Evolutionary conservation across 1,284 basidiomycete species (phyloP).

Genomic region (Cutaneotrichosporon cavernicola): DNA sequence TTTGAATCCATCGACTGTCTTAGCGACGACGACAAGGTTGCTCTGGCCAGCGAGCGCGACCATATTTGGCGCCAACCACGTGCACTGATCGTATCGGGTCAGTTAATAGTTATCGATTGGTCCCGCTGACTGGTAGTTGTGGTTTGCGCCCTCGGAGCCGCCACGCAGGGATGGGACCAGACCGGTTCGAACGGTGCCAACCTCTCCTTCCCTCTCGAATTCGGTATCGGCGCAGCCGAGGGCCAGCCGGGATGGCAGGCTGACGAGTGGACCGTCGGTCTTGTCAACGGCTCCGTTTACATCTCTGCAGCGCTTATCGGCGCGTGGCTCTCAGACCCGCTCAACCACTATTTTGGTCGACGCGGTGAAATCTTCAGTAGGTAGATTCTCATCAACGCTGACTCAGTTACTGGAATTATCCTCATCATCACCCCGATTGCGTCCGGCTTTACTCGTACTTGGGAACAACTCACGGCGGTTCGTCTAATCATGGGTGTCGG

Average conservation of each 20-base stretch:
- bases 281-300: constrained; percentile 74
- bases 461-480: constrained; percentile 56
- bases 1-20: constrained; percentile 60
- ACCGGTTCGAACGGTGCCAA: constrained; percentile 58
- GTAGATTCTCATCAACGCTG: too few relatives aligned
- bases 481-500: constrained; percentile 52
- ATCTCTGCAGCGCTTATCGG: constrained; percentile 54
- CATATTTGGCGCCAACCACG: constrained; percentile 65
- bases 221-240: constrained; percentile 56
- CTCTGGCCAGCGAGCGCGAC: constrained; percentile 58
- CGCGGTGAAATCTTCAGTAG: constrained; percentile 74
- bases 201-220: constrained; percentile 65
- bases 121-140: constrained; percentile 15
- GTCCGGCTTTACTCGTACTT: constrained; percentile 60
- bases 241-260: constrained; percentile 11
- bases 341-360: constrained; percentile 69
- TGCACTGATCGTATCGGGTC: constrained; percentile 34
- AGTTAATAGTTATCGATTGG: not conserved
- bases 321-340: constrained; percentile 68
- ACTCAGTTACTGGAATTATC: constrained; percentile 50
- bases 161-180: constrained; percentile 48
- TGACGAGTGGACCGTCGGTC: constrained; percentile 58
- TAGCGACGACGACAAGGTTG: constrained; percentile 60
- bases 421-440: constrained; percentile 42
- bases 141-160: constrained; percentile 44